phyloP scores from a whole-genome alignment of 2,329 filamentous ascomycete genomes.

The Alternaria panax region DNA sequence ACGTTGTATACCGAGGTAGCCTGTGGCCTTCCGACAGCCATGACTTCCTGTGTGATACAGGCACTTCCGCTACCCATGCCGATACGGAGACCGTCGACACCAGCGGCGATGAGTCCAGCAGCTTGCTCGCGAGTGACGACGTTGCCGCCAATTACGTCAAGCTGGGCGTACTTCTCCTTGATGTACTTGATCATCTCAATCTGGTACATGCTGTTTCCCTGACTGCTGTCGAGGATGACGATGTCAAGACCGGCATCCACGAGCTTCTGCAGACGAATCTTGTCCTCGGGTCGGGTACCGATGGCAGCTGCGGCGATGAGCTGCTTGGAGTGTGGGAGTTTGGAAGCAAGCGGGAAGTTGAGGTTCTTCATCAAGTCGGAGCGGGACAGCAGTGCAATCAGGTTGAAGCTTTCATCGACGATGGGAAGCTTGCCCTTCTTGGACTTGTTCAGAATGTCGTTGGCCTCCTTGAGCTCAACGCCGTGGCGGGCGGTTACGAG shows the following conservation, averaged over 20 bases:
- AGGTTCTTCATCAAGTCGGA: constrained; percentile 99
- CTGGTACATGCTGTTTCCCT: constrained; percentile 99
- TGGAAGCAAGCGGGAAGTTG: constrained; percentile 94
- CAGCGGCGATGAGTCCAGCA: constrained; percentile 87
- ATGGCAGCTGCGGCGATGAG: constrained; percentile 94
- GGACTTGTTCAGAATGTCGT: constrained; percentile 89
- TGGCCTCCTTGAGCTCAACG: constrained; percentile 85
- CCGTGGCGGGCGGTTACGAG: constrained; percentile 86
- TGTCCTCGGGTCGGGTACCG: constrained; percentile 93
- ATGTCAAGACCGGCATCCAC: constrained; percentile 96
- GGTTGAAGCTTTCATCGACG: constrained; percentile 81
- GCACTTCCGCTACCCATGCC: constrained; percentile 98
- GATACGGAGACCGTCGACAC: constrained; percentile 94
- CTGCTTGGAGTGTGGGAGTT: constrained; percentile 96
- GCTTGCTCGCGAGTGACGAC: constrained; percentile 98
- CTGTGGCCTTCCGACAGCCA: constrained; percentile 97
- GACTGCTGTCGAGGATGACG: constrained; percentile 92
- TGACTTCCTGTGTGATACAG: constrained; percentile 99
- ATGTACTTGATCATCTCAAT: constrained; percentile 98
- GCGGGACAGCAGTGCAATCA: constrained; percentile 60
- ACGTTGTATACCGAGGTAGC: constrained; percentile 92
- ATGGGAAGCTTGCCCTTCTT: constrained; percentile 99
- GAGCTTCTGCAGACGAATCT: constrained; percentile 81
- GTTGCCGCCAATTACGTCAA: constrained; percentile 98
- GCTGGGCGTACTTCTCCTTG: constrained; percentile 81